Evolutionary conservation across 1,284 basidiomycete genomes (phyloP), one percentile per base, ranked within the genome.

Genomic region (Phylloporus sp.): DNA sequence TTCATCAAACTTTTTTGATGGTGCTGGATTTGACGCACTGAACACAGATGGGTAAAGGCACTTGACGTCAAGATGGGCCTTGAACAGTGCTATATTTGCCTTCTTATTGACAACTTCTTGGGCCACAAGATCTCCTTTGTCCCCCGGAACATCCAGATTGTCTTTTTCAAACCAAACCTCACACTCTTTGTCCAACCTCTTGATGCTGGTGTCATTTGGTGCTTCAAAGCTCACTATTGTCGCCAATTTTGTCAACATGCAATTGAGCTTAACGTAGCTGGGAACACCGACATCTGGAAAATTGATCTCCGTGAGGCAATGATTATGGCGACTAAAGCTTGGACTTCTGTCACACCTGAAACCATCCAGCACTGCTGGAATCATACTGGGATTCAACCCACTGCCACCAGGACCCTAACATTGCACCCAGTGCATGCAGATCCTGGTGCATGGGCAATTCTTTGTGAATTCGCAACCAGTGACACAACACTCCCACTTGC

Each of bases 121-220:
- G 44, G 13, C 12, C 44, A 46, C n/a, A 12, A 7, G 4, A 26
- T 46, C 13, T 24, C 44, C n/a, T 46, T 24, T 46, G n/a, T 24
- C 11, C 44, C 44, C 11, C 13, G 10, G 0, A 39, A 66, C 29
- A 24, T 66, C 1, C 28, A 50, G 12, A 15, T 66, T 1, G 24
- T 56, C 2, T 65, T 39, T 12, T 66, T 66, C 7, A 6, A 52
- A 4, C 57, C 60, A 5, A 59, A 66, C 3, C 6, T 65, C 18
- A 66, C 57, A 0, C 2, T 34, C 0, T 66, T 65, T 28, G 26
- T 66, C 1, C 60, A 66, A 49, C 58, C 64, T 0, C 44, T 39
- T 17, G 42, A 66, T n/a, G 40, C 58, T 4, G 58, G 63, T 0
- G 53, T 65, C 0, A 65, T 65, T 3, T 3, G 17, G 1, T 58